Evolutionary conservation across 495 filamentous ascomycete species (phyloP).

Genomic region (Darksidea phi): DNA sequence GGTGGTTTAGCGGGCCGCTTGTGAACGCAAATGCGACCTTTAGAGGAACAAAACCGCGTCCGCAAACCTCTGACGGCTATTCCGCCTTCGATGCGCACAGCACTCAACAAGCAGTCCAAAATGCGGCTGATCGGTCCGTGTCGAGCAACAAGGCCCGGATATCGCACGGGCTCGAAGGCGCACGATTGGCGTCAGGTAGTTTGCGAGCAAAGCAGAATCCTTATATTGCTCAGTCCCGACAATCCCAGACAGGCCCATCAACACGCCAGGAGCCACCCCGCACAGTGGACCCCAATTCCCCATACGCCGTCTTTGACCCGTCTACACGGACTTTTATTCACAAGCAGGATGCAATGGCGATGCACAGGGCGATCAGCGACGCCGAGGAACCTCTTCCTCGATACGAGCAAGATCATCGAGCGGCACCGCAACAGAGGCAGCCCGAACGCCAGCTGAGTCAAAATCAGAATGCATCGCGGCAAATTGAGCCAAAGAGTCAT

Average conservation of each 20-base stretch:
- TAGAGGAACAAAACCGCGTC: constrained; percentile 13
- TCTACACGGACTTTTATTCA: constrained; percentile 35
- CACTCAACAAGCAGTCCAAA: constrained; percentile 45
- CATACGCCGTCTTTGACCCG: constrained; percentile 32
- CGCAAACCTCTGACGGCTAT: constrained; percentile 13
- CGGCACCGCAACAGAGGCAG: background rate
- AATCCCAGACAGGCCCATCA: constrained; percentile 24
- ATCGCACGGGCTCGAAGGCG: constrained; percentile 48
- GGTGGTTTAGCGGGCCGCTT: constrained; percentile 44
- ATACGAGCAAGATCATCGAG: background rate
- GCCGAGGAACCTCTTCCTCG: constrained; percentile 3
- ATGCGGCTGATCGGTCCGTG: constrained; percentile 51
- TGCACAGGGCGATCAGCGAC: constrained; percentile 8
- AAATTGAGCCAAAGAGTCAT: background rate
- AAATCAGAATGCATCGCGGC: background rate
- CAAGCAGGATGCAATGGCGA: constrained; percentile 27
- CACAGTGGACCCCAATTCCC: constrained; percentile 29
- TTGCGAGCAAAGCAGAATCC: constrained; percentile 35
- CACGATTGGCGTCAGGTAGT: constrained; percentile 41
- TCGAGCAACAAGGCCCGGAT: constrained; percentile 56
- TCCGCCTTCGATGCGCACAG: constrained; percentile 38
- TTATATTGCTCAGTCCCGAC: constrained; percentile 39
- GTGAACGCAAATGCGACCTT: constrained; percentile 22
- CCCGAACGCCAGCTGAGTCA: background rate
- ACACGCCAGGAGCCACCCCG: constrained; percentile 1